Conservation (phyloP, 768 basidiomycete species). For the Tulasnella calospora region DNA sequence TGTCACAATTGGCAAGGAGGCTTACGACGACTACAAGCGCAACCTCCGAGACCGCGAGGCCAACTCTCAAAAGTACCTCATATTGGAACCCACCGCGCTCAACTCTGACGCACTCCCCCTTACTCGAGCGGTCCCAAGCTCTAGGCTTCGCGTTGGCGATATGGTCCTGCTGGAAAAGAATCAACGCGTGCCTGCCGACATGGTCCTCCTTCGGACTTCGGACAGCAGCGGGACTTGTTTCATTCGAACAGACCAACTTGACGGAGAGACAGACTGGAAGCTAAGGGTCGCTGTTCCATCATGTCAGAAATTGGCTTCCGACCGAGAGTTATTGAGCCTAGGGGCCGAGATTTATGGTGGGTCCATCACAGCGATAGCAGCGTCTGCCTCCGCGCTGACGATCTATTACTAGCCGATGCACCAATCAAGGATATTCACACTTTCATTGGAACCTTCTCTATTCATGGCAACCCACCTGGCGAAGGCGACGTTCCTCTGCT, state of each 20-base stretch:
- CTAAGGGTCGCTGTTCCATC: constrained; percentile 81
- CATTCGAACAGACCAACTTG: constrained; percentile 94
- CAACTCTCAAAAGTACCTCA: constrained; percentile 86
- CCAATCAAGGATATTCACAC: constrained; percentile 96
- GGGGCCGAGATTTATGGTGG: constrained; percentile 88
- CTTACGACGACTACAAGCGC: constrained; percentile 96
- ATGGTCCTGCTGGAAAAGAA: constrained; percentile 92
- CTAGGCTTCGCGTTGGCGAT: constrained; percentile 84
- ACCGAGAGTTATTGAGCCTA: constrained; percentile 50
- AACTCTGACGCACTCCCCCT: constrained; percentile 29
- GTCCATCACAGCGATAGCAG: constrained; percentile 32
- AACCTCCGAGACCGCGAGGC: constrained; percentile 88
- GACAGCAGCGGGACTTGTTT: constrained; percentile 93
- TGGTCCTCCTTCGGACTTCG: constrained; percentile 81
- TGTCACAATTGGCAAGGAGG: constrained; percentile 98
- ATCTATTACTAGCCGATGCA: constrained; percentile 61
- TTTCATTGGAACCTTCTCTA: constrained; percentile 87
- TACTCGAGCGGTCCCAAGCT: constrained; percentile 77
- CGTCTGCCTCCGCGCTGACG: not conserved
- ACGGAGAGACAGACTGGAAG: constrained; percentile 99
- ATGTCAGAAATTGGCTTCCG: constrained; percentile 63
- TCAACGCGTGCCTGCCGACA: constrained; percentile 91
- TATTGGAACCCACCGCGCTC: constrained; percentile 52
- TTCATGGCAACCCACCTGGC: constrained; percentile 35
- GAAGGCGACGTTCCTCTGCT: constrained; percentile 43